Evolutionary conservation across 179 eudicot species (phyloP).

Genomic region (Vitellaria paradoxa): DNA sequence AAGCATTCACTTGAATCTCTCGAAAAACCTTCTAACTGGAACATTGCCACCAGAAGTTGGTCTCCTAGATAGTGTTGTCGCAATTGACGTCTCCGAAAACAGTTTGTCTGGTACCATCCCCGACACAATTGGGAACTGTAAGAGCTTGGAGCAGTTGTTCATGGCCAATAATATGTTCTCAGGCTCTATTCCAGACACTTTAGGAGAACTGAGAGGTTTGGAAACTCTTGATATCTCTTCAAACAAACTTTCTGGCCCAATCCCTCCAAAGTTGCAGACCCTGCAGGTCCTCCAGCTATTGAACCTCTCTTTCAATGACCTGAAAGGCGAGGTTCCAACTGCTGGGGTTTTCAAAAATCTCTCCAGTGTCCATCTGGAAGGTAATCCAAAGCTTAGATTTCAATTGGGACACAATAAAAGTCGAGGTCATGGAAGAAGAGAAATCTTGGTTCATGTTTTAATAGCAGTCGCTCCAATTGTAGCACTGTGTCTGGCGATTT

Average conservation of each 20-base stretch:
- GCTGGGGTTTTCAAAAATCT: slow-evolving; percentile 28
- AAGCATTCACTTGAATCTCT: slow-evolving; percentile 34
- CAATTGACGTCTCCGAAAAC: slow-evolving; percentile 32
- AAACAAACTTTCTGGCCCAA: slow-evolving; percentile 36
- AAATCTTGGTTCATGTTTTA: background rate
- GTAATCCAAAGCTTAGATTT: slow-evolving; percentile 42
- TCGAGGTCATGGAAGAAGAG: background rate
- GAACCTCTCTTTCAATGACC: slow-evolving; percentile 38
- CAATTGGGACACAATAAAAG: slow-evolving; percentile 19
- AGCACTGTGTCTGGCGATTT: slow-evolving; percentile 6
- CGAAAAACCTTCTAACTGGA: slow-evolving; percentile 32
- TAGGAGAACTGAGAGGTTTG: slow-evolving; percentile 26
- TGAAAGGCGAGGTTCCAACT: slow-evolving; percentile 35
- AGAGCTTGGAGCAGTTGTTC: slow-evolving; percentile 27
- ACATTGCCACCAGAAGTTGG: slow-evolving; percentile 31
- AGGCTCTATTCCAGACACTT: slow-evolving; percentile 28
- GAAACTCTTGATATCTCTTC: slow-evolving; percentile 40
- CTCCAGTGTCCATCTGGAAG: slow-evolving; percentile 32
- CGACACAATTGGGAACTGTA: slow-evolving; percentile 21
- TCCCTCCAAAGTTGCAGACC: slow-evolving; percentile 23
- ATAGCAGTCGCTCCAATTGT: background rate
- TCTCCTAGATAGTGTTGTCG: slow-evolving; percentile 15
- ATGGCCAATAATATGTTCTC: slow-evolving; percentile 28
- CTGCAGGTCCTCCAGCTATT: slow-evolving; percentile 21
- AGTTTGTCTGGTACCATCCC: slow-evolving; percentile 31